These are phyloP conservation scores for Arbutus unedo DNA, from an alignment of 148 eudicot genomes.

Conservation along the genomic window DNA sequence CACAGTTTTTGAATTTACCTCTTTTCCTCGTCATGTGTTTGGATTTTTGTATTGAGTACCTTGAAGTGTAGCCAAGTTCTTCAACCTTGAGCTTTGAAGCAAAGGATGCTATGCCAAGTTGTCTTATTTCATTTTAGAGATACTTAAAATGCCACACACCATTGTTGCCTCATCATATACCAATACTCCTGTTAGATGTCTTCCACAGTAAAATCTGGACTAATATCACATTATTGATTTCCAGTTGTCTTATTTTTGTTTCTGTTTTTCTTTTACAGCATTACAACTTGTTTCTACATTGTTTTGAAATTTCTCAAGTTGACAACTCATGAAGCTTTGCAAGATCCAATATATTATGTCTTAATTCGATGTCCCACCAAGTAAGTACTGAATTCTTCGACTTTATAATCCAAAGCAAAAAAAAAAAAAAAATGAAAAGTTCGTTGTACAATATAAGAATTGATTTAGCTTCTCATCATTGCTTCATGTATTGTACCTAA, in stretches of 20 bases:
- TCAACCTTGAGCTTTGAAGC: neutral
- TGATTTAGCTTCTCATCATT: neutral
- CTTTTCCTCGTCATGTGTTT: neutral
- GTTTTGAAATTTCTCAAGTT: slow-evolving; percentile 56
- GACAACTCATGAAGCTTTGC: slow-evolving; percentile 53
- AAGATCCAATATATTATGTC: slow-evolving; percentile 64
- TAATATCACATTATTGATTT: neutral
- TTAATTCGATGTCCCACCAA: slow-evolving; percentile 35
- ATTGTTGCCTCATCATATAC: slow-evolving; percentile 3
- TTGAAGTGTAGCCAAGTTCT: neutral
- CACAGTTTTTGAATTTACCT: neutral
- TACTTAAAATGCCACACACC: neutral
- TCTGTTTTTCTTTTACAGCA: slow-evolving; percentile 39
- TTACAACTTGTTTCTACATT: slow-evolving; percentile 64
- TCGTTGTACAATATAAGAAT: neutral
- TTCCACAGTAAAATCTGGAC: neutral
- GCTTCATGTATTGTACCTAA: neutral
- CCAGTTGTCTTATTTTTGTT: neutral
- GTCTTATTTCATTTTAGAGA: slow-evolving; percentile 7
- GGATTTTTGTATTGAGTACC: neutral
- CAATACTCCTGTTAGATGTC: neutral
- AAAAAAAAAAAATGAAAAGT: too few relatives aligned
- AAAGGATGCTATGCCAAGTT: neutral
- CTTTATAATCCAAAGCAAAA: neutral
- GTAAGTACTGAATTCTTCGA: slow-evolving; percentile 33